A percentile compares a stretch with the other conserved stretches of the same genome.
These are phyloP conservation scores for Xylariaceae sp. DNA, from an alignment of 2,329 filamentous ascomycete species.

Conservation along the genomic window DNA sequence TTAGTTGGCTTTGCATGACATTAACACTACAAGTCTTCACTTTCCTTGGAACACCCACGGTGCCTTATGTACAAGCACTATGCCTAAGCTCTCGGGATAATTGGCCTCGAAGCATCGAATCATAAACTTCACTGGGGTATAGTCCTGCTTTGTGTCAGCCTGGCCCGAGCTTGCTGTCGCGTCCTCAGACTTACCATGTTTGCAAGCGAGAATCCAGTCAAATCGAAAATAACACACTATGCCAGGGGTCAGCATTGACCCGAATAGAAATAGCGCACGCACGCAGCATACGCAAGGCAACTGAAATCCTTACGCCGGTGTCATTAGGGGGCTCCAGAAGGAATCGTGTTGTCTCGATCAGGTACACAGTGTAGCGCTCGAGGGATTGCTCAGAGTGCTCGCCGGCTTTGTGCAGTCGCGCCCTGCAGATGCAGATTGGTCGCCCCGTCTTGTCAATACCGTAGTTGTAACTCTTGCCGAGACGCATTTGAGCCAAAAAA, in stretches of 20 bases:
- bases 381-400: slow-evolving; percentile 79
- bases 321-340: slow-evolving; percentile 76
- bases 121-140: slow-evolving; percentile 96
- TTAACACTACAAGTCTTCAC: slow-evolving; percentile 32
- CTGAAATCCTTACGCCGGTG: slow-evolving; percentile 72
- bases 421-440: slow-evolving; percentile 82
- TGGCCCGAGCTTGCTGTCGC: neutral
- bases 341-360: slow-evolving; percentile 91
- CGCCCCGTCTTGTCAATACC: slow-evolving; percentile 79
- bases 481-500: slow-evolving; percentile 76
- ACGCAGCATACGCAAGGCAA: neutral
- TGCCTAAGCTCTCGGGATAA: slow-evolving; percentile 88
- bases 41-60: slow-evolving; percentile 93
- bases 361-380: slow-evolving; percentile 86
- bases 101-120: slow-evolving; percentile 99
- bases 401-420: slow-evolving; percentile 73
- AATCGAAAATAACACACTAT: slow-evolving; percentile 89
- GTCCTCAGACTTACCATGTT: slow-evolving; percentile 68
- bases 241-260: neutral
- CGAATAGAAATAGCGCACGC: too few relatives aligned
- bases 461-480: slow-evolving; percentile 92
- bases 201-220: slow-evolving; percentile 87
- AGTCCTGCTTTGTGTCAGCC: slow-evolving; percentile 58
- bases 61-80: slow-evolving; percentile 89
- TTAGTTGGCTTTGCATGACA: slow-evolving; percentile 30